Percentiles rank a stretch among this genome's conserved stretches.
phyloP scores from a whole-genome alignment of 2,329 filamentous ascomycete genomes.

The Fusarium praegraminearum region DNA sequence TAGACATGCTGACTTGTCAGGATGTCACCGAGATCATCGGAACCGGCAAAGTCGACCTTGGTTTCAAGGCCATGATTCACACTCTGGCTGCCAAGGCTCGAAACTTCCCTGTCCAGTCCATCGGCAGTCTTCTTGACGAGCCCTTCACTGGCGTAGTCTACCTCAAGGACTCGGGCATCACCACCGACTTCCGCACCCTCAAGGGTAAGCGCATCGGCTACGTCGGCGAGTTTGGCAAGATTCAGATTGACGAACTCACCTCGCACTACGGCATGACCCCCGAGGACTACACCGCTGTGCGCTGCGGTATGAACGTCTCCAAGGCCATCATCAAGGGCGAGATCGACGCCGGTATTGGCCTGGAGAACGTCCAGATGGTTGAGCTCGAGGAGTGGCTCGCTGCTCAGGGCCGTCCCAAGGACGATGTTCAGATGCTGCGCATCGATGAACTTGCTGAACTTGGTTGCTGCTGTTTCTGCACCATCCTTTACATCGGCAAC shows the following conservation, averaged over 20 bases:
- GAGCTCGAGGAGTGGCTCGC: conserved; percentile 82
- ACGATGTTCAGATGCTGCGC: conserved; percentile 82
- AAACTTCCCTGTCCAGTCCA: conserved; percentile 77
- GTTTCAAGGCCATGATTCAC: conserved; percentile 88
- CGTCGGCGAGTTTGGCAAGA: conserved; percentile 85
- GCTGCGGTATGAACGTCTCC: conserved; percentile 85
- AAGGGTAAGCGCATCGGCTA: conserved; percentile 84
- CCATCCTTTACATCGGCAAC: conserved; percentile 84
- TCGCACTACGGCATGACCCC: conserved; percentile 81
- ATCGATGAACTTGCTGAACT: conserved; percentile 84
- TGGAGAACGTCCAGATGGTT: conserved; percentile 87
- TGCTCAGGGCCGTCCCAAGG: conserved; percentile 69
- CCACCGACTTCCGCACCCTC: conserved; percentile 78
- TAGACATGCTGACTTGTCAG: conserved; percentile 49
- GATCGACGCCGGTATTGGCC: conserved; percentile 80
- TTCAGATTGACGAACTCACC: conserved; percentile 85
- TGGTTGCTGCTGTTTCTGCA: conserved; percentile 87
- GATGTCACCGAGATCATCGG: conserved; percentile 87
- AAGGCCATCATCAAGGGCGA: conserved; percentile 79
- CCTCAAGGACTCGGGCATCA: conserved; percentile 79
- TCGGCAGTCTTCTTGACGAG: conserved; percentile 81
- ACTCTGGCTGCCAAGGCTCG: conserved; percentile 83
- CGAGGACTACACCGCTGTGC: conserved; percentile 79
- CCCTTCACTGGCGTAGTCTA: conserved; percentile 85
- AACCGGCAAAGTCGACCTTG: conserved; percentile 79